Percentiles rank a stretch among this genome's conserved stretches.
Conservation (phyloP, 1,139 yeast genomes). For the Pichia norvegensis region DNA sequence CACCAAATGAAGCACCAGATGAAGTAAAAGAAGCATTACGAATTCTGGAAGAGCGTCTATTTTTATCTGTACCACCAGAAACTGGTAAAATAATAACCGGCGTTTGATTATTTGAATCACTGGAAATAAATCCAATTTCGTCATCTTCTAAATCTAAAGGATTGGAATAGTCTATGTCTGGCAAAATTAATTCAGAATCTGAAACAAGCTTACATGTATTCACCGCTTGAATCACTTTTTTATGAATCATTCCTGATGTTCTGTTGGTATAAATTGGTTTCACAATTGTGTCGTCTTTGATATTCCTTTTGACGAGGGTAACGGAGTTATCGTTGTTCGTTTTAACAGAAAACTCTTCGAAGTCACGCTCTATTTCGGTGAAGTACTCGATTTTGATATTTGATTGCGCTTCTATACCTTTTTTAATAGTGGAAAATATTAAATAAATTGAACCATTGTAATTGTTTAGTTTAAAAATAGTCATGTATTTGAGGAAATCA, state of each 20-base stretch:
- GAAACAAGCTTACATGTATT: conserved; percentile 6
- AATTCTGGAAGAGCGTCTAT: not conserved
- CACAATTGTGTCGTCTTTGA: conserved; percentile 5
- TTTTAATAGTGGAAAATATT: conserved; percentile 18
- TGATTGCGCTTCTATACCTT: not conserved
- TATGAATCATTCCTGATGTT: conserved; percentile 12
- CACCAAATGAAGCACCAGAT: conserved; percentile 29
- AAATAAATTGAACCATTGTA: conserved; percentile 23
- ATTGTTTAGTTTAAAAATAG: conserved; percentile 21
- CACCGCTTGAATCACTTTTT: conserved; percentile 18
- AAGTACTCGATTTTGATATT: conserved; percentile 12
- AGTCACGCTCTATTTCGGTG: conserved; percentile 12
- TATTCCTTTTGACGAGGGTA: conserved; percentile 16
- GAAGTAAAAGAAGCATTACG: conserved; percentile 26
- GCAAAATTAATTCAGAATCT: conserved; percentile 6
- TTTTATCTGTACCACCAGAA: not conserved
- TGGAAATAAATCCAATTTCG: conserved; percentile 9
- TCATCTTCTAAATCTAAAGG: conserved; percentile 16
- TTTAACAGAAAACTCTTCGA: conserved; percentile 22
- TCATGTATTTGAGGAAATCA: conserved; percentile 17
- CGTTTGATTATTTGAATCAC: not conserved
- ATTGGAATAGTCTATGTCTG: conserved; percentile 16
- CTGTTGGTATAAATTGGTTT: conserved; percentile 22
- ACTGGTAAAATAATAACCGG: conserved; percentile 14
- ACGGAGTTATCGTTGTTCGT: conserved; percentile 15